phyloP scores from a whole-genome alignment of 257 asterid genomes.

The Eucommia ulmoides region DNA sequence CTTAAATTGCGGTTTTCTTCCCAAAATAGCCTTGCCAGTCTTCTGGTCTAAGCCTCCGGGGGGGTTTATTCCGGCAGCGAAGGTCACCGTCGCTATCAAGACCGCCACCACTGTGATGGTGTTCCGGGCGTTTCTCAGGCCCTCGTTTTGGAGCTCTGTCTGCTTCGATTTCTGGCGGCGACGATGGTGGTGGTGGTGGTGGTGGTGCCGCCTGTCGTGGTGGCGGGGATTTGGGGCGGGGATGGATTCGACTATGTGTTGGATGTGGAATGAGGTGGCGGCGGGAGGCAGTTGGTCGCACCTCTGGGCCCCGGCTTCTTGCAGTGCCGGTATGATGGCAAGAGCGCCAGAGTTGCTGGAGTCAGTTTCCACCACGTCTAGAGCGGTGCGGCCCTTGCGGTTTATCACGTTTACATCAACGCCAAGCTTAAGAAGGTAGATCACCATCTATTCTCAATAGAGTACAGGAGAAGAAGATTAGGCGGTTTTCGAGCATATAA shows the following conservation, averaged over 20 bases:
- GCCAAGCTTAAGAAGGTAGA: slow-evolving; percentile 29
- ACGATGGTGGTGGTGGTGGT: slow-evolving; percentile 10
- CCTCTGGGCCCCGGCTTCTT: slow-evolving; percentile 33
- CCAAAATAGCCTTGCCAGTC: slow-evolving; percentile 20
- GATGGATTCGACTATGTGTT: background rate
- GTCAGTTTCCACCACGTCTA: slow-evolving; percentile 38
- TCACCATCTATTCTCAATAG: slow-evolving; percentile 23
- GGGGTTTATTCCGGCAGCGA: slow-evolving; percentile 42
- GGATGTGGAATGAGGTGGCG: slow-evolving; percentile 7
- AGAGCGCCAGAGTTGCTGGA: slow-evolving; percentile 35
- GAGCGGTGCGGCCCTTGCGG: slow-evolving; percentile 28
- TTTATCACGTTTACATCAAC: slow-evolving; percentile 30
- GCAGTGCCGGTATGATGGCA: slow-evolving; percentile 31
- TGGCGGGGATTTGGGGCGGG: slow-evolving; percentile 5
- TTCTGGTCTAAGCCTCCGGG: slow-evolving; percentile 36
- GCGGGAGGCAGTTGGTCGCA: slow-evolving; percentile 29
- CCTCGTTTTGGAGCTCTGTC: slow-evolving; percentile 31
- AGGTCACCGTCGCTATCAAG: slow-evolving; percentile 32
- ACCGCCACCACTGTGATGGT: slow-evolving; percentile 38
- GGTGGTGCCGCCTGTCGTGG: slow-evolving; percentile 6
- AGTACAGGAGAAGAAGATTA: background rate
- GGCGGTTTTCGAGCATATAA: no score
- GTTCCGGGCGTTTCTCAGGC: slow-evolving; percentile 35
- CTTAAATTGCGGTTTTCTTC: slow-evolving; percentile 23
- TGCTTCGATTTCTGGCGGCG: slow-evolving; percentile 17